phyloP scores from a whole-genome alignment of 2,329 filamentous ascomycete species.

The Phoma sp. region DNA sequence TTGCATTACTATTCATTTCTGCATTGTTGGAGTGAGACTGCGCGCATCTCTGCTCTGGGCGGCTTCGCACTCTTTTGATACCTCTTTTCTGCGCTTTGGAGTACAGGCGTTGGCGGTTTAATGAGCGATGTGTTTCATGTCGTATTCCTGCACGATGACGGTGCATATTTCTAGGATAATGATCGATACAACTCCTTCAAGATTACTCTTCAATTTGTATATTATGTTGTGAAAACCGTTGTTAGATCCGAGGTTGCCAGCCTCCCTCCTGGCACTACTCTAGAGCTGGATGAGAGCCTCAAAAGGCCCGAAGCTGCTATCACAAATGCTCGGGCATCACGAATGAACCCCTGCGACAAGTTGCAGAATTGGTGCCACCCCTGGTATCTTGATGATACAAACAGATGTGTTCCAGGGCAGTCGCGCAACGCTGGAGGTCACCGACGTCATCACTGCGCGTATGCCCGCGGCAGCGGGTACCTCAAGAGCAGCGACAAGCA shows the following conservation, averaged over 20 bases:
- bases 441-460: conserved; percentile 10
- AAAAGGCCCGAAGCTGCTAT: too few species aligned
- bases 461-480: conserved; percentile 5
- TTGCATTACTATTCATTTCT: conserved; percentile 37
- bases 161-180: conserved; percentile 26
- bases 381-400: too few species aligned
- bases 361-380: too few species aligned
- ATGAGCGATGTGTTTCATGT: conserved; percentile 19
- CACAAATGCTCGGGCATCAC: too few species aligned
- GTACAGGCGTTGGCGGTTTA: conserved; percentile 21
- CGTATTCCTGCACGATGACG: conserved; percentile 13
- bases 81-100: conserved; percentile 25
- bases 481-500: conserved; percentile 7
- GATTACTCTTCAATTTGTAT: not conserved
- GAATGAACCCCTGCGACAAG: too few species aligned
- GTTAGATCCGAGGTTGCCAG: too few species aligned
- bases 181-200: conserved; percentile 22
- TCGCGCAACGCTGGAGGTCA: not conserved
- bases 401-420: too few species aligned
- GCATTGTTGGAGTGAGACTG: conserved; percentile 39
- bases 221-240: too few species aligned
- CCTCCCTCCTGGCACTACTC: too few species aligned
- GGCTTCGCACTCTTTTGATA: conserved; percentile 16
- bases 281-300: too few species aligned
- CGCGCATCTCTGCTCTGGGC: conserved; percentile 10